A percentile compares a stretch with the other conserved stretches of the same genome.
phyloP scores from a whole-genome alignment of 139 green algal genomes.

The Protoeuglena noctilucae region DNA sequence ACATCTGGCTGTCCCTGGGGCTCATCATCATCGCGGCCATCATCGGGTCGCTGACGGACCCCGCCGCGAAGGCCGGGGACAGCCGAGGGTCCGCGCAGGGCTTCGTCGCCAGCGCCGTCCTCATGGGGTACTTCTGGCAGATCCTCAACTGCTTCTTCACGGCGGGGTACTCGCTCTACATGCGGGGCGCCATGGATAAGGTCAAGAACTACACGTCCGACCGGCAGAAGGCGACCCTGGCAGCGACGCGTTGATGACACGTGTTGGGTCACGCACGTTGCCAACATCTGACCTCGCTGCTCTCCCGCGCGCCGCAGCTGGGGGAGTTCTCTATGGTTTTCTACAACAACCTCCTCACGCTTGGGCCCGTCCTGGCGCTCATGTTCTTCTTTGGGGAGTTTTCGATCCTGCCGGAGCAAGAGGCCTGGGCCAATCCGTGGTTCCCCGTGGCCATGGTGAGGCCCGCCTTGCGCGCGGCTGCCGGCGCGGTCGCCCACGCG shows the following conservation, averaged over 20 bases:
- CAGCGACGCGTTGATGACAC: too few species aligned
- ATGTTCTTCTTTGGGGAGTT: conserved; percentile 42
- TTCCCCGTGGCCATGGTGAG: background rate
- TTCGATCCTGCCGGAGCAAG: conserved; percentile 16
- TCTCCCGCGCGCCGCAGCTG: conserved; percentile 10
- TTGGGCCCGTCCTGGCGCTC: conserved; percentile 58
- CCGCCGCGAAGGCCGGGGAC: conserved; percentile 56
- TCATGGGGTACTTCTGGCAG: conserved; percentile 19
- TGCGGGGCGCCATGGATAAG: conserved; percentile 70
- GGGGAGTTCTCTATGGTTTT: conserved; percentile 35
- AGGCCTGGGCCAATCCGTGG: conserved; percentile 17
- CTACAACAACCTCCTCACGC: conserved; percentile 86
- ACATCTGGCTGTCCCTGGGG: conserved; percentile 49
- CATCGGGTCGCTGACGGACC: conserved; percentile 57
- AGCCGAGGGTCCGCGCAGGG: too few species aligned
- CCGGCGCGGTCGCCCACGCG: background rate
- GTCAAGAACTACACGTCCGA: conserved; percentile 8
- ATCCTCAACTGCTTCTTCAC: conserved; percentile 74
- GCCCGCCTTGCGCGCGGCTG: too few species aligned
- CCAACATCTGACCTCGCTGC: too few species aligned
- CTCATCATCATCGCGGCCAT: conserved; percentile 69
- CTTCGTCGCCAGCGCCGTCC: too few species aligned
- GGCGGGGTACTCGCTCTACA: conserved; percentile 57
- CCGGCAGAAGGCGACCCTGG: background rate
- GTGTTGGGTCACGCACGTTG: too few species aligned